phyloP scores from a whole-genome alignment of 2,329 filamentous ascomycete species.

The Penicillium sumatraense region DNA sequence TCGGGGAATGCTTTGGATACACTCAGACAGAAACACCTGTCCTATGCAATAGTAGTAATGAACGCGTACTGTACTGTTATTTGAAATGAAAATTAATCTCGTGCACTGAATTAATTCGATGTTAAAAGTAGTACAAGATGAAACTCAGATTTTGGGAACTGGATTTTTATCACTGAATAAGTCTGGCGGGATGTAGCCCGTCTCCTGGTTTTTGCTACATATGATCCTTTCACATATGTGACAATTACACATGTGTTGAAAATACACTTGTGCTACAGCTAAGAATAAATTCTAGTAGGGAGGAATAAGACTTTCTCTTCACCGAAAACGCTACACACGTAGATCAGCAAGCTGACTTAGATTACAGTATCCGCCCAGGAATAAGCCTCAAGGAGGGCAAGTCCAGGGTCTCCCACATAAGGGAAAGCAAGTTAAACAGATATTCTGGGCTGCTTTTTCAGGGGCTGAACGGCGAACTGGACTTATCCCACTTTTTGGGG shows the following conservation, averaged over 20 bases:
- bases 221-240: background rate
- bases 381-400: background rate
- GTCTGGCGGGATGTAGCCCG: background rate
- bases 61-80: background rate
- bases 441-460: background rate
- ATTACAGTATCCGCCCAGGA: background rate
- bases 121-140: background rate
- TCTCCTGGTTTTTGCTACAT: background rate
- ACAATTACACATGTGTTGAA: background rate
- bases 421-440: background rate
- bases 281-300: background rate
- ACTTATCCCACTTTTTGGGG: background rate
- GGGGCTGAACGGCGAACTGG: background rate
- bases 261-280: background rate
- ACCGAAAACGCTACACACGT: background rate
- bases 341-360: background rate
- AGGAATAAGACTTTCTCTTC: background rate
- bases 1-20: background rate
- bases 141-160: background rate
- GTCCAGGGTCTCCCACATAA: conserved; percentile 1
- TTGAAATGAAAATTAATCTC: background rate
- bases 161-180: background rate
- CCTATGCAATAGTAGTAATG: background rate
- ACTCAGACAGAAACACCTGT: background rate
- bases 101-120: background rate